Base-by-base conservation (phyloP, 257 asterid genomes). In the Cynanchum wilfordii region DNA sequence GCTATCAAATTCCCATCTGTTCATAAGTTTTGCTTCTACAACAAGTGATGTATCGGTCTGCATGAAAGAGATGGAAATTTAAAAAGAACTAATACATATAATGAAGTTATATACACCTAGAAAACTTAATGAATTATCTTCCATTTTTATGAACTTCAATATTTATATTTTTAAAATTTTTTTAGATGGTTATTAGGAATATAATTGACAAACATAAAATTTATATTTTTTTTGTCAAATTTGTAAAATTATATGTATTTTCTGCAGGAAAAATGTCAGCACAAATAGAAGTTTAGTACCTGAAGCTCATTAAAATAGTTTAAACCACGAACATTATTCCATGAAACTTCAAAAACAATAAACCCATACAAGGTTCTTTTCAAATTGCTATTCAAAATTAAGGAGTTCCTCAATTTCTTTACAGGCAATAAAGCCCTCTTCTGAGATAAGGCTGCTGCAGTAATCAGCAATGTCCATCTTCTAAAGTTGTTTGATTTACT, bases 1-100 rank as follows among this genome's bases (percentile, higher is more conserved):
- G 76, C 96, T 92, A 76, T 95, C 99, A 65, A 95, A 95, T 79
- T 92, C 98, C 99, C 98, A 95, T 85, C 99, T 84, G 80, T 88
- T 90, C 99, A 92, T 90, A 75, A 84, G 75, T 84, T 87, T 95
- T 75, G 97, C 80, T 86, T 95, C 99, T 22, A 88, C 79, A 65
- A 93, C 97, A 77, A 95, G 93, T 67, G 97, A 95, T 4, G 97
- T 89, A 84, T 95, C 98, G 62, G 93, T 95, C 98, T 94, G 82
- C 80, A 65, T 36, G 49, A 50, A 42, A 75, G n/a, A 38, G 68
- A 68, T 15, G 30, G 27, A 50, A 19, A 56, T 49, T 66, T 49
- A 47, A 59, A 65, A 36, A n/a, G 67, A 64, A 10, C 22, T 64
- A 64, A 19, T 17, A 47, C 70, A 27, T 36, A 2, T 5, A 58